These are phyloP conservation scores for Acanthamoeba castellanii DNA, from an alignment of 208 protist genomes.

Conservation along the genomic window DNA sequence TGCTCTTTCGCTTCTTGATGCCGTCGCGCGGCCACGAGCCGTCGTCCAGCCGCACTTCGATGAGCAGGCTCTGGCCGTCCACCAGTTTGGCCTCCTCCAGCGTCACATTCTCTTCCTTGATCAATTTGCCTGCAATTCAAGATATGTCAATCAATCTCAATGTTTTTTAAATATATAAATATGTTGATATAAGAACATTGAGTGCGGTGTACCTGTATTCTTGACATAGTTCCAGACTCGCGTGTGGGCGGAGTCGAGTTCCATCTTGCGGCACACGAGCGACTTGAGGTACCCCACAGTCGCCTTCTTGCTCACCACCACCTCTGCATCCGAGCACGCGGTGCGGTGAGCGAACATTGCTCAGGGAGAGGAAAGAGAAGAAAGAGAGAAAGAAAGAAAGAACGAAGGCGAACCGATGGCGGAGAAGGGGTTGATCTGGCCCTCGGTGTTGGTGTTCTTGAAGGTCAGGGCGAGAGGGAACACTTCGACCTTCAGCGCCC, in stretches of 20 bases:
- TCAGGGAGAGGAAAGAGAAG: neutral
- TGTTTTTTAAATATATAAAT: too few relatives aligned
- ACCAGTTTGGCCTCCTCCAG: constrained; percentile 67
- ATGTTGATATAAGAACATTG: neutral
- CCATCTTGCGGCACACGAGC: constrained; percentile 41
- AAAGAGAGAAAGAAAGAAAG: neutral
- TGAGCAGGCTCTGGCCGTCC: constrained; percentile 61
- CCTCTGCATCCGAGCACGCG: neutral
- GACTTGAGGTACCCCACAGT: constrained; percentile 11
- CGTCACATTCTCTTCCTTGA: constrained; percentile 49
- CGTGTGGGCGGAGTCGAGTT: neutral
- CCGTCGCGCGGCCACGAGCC: constrained; percentile 67
- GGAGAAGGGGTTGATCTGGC: constrained; percentile 64
- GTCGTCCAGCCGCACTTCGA: constrained; percentile 63
- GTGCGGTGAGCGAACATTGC: neutral
- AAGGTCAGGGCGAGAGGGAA: constrained; percentile 11
- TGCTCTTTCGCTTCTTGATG: neutral
- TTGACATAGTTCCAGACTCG: constrained; percentile 67
- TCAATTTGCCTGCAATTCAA: constrained; percentile 24
- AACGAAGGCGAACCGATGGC: neutral
- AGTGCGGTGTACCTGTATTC: neutral
- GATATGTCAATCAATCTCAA: neutral
- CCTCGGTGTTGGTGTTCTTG: constrained; percentile 68
- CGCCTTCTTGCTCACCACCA: constrained; percentile 65
- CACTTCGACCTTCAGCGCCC: constrained; percentile 13